Evolutionary conservation across 305 asterid genomes (phyloP).

Genomic region (Fraxinus albicans): DNA sequence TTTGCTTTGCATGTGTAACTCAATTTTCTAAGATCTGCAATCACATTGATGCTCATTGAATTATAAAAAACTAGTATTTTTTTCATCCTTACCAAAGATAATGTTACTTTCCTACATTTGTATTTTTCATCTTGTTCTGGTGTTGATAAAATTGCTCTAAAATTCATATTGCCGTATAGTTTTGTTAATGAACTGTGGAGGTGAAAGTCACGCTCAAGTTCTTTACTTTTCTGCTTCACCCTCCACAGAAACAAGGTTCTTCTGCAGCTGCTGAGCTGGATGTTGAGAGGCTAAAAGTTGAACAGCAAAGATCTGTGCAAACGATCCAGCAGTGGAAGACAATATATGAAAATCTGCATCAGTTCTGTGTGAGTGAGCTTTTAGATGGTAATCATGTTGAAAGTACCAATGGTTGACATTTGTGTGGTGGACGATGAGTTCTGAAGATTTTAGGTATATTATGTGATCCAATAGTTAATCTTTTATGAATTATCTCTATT

Average conservation of each 20-base stretch:
- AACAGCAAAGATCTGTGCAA: slow-evolving; percentile 49
- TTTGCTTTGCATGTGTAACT: neutral
- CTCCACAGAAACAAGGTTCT: slow-evolving; percentile 68
- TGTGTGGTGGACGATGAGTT: neutral
- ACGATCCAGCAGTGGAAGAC: slow-evolving; percentile 63
- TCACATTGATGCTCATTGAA: neutral
- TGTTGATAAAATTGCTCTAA: neutral
- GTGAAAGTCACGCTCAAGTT: neutral
- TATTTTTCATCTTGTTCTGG: neutral
- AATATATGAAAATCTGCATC: slow-evolving; percentile 53
- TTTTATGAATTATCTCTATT: neutral
- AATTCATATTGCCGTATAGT: slow-evolving; percentile 2
- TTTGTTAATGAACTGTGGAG: neutral
- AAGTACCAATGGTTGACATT: slow-evolving; percentile 25
- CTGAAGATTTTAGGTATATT: slow-evolving; percentile 3
- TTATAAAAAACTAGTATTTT: neutral
- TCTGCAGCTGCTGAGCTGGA: slow-evolving; percentile 75
- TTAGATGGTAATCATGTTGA: slow-evolving; percentile 45
- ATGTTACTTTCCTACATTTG: neutral
- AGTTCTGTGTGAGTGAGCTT: slow-evolving; percentile 67
- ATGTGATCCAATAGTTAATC: neutral
- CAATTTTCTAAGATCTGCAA: neutral
- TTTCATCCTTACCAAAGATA: neutral
- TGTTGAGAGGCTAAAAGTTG: slow-evolving; percentile 58
- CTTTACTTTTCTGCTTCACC: slow-evolving; percentile 8